Base-by-base conservation (phyloP, 2,329 filamentous ascomycete genomes). In the Aureobasidium melanogenum region DNA sequence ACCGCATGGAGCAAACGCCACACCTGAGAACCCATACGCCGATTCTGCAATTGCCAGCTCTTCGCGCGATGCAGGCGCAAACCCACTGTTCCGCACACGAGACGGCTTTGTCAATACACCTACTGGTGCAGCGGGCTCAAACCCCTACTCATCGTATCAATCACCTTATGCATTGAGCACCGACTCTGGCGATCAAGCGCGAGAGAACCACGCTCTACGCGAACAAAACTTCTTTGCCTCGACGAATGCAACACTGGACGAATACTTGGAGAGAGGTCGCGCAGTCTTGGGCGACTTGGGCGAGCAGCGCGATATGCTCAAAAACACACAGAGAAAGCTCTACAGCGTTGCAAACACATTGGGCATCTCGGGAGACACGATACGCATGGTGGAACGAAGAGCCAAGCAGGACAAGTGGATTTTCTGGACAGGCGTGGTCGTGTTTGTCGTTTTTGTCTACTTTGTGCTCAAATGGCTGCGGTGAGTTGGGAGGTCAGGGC, bases 371-470 rank as follows among this genome's bases (percentile, higher is more conserved):
- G 92, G 93, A 22, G 93, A 97, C 72, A 99, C 94, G 1, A 99
- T 99, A 66, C 86, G 94, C 50, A 97, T 94, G 91, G 88, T 99
- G 44, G 93, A 97, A 76, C 79, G 94, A 67, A 82, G 94, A 64
- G 91, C 94, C 55, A 88, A 86, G 73, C 89, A 97, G 78, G 94
- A 99, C 73, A 97, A 97, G 76, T 97, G 92, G 91, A 96, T 99
- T 38, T 99, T 99, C 73, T 89, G 88, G 82, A 88, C 79, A 0
- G 91, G 94, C 0, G 91, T 93, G 2, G 75, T 95, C 5, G 75
- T 94, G 38, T 99, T 99, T 74, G 89, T 97, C 69, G 71, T 83
- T 39, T 99, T 99, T 72, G 96, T 93, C 74, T 97, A 91, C 85
- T 76, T 94, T 65, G 91, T 96, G 61, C 72, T 99, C 71, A 88